Evolutionary conservation across 805 yeast genomes (phyloP).

Genomic region (Monosporozyma siamensis): DNA sequence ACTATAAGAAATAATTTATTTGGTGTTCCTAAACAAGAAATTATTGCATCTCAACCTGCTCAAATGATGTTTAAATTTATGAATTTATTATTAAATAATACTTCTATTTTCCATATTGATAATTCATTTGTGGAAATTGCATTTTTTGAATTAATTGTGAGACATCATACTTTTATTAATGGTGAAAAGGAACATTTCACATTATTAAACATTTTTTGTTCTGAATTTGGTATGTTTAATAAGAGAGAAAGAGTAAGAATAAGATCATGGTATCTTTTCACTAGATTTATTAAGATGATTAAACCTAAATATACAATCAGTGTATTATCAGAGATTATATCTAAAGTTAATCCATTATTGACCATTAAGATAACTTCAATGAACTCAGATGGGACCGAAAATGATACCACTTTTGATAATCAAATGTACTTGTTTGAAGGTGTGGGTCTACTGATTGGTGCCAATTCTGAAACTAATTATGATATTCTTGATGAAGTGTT

Average conservation of each 20-base stretch:
- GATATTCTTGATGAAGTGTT: conserved; percentile 54
- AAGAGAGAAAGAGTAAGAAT: conserved; percentile 61
- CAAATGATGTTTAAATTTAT: conserved; percentile 32
- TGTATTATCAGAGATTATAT: conserved; percentile 48
- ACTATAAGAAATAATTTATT: conserved; percentile 69
- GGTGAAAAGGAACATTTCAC: conserved; percentile 40
- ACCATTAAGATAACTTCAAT: conserved; percentile 36
- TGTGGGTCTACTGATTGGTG: conserved; percentile 61
- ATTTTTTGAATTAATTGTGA: conserved; percentile 77
- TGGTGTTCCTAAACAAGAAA: conserved; percentile 55
- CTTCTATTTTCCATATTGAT: conserved; percentile 38
- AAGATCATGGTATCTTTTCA: conserved; percentile 86
- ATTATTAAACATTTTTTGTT: conserved; percentile 67
- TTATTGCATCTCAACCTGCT: conserved; percentile 57
- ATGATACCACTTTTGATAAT: conserved; percentile 59
- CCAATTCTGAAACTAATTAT: conserved; percentile 35
- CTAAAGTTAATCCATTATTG: conserved; percentile 52
- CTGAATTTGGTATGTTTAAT: conserved; percentile 76
- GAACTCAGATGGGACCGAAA: conserved; percentile 32
- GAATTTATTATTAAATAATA: conserved; percentile 21
- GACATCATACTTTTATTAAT: conserved; percentile 53
- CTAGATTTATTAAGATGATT: conserved; percentile 69
- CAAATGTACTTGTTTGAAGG: conserved; percentile 83
- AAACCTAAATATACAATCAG: conserved; percentile 50
- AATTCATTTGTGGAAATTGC: conserved; percentile 78